phyloP scores from a whole-genome alignment of 2,329 filamentous ascomycete genomes.

The Cryphonectria parasitica region DNA sequence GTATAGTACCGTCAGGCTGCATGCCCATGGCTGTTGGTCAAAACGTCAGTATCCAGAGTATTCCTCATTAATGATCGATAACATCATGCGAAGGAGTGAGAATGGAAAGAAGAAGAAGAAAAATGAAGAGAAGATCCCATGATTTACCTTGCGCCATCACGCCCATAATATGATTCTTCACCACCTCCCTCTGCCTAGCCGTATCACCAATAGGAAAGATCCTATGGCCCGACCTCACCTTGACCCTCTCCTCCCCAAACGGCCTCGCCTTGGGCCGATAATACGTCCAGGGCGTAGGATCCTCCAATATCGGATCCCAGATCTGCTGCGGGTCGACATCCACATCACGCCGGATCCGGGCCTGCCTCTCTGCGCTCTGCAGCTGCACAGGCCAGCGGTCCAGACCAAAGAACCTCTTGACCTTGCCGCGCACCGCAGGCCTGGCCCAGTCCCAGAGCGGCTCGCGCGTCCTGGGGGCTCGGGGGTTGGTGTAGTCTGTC shows the following conservation, averaged over 20 bases:
- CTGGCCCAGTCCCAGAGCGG: conserved; percentile 44
- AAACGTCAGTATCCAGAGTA: conserved; percentile 3
- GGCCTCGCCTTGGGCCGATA: conserved; percentile 32
- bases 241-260: conserved; percentile 33
- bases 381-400: conserved; percentile 52
- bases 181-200: conserved; percentile 38
- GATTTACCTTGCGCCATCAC: conserved; percentile 25
- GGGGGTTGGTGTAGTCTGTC: conserved; percentile 33
- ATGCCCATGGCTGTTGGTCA: conserved; percentile 20
- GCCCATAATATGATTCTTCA: conserved; percentile 32
- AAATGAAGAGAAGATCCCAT: too few species aligned
- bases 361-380: conserved; percentile 40
- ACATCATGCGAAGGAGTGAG: too few species aligned
- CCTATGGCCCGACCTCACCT: conserved; percentile 38
- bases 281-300: conserved; percentile 34
- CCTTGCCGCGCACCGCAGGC: conserved; percentile 31
- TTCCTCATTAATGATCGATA: neutral
- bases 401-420: conserved; percentile 47
- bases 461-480: conserved; percentile 35
- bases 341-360: conserved; percentile 36
- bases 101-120: too few species aligned
- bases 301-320: conserved; percentile 36
- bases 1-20: neutral
- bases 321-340: conserved; percentile 35
- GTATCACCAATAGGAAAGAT: conserved; percentile 45